Percentiles rank a stretch among this genome's conserved stretches.
Conservation (phyloP, 352 stramenopile species). For the Thalassiosira oceanica region DNA sequence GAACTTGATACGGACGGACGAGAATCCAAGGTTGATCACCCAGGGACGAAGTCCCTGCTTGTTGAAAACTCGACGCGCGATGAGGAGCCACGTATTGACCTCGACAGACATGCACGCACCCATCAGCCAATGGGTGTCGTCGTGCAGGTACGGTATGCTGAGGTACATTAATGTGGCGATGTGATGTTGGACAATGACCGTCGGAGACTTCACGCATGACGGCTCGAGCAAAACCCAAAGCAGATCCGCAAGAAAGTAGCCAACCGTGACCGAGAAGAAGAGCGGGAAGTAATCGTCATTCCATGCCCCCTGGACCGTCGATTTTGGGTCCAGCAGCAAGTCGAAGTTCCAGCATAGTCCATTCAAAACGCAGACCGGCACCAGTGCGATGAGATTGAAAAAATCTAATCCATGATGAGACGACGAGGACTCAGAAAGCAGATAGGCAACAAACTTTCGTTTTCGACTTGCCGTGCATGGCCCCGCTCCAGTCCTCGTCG, state of each 20-base stretch:
- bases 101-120: constrained; percentile 73
- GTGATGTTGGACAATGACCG: constrained; percentile 78
- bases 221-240: constrained; percentile 70
- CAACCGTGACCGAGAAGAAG: constrained; percentile 54
- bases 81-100: constrained; percentile 82
- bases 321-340: constrained; percentile 51
- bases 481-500: constrained; percentile 58
- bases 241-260: constrained; percentile 79
- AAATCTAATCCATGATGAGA: too few relatives aligned
- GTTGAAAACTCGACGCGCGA: constrained; percentile 78
- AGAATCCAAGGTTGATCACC: constrained; percentile 71
- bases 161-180: constrained; percentile 73
- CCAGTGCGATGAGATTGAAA: constrained; percentile 77
- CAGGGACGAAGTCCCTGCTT: constrained; percentile 76
- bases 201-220: constrained; percentile 69
- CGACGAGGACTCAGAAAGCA: too few relatives aligned
- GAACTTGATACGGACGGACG: constrained; percentile 77
- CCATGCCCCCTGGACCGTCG: constrained; percentile 59
- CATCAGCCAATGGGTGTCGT: constrained; percentile 65
- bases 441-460: too few relatives aligned
- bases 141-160: constrained; percentile 50
- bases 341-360: constrained; percentile 81
- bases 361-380: constrained; percentile 74
- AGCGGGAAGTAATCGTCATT: constrained; percentile 71
- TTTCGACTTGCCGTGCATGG: too few relatives aligned